These are phyloP conservation scores for Xylaria sp. DNA, from an alignment of 2,329 filamentous ascomycete species.

Conservation along the genomic window DNA sequence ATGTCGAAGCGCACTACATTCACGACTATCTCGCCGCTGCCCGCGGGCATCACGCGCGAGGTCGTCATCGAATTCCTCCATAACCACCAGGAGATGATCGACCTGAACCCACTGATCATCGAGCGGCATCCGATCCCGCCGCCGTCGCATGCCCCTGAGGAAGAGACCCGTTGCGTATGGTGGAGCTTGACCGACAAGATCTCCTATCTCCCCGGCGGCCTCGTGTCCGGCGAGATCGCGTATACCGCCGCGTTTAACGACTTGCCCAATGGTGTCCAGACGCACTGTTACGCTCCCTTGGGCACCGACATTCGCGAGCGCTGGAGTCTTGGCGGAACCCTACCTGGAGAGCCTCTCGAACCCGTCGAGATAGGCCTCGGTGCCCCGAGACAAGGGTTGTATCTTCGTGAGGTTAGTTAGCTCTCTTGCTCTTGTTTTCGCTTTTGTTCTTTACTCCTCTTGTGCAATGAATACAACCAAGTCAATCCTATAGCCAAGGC, in stretches of 20 bases:
- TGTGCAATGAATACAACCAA: neutral
- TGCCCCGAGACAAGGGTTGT: conserved; percentile 75
- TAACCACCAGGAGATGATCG: conserved; percentile 84
- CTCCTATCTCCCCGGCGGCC: conserved; percentile 51
- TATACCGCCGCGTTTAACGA: conserved; percentile 88
- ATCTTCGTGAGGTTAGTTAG: conserved; percentile 71
- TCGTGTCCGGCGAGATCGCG: conserved; percentile 63
- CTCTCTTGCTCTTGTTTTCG: neutral
- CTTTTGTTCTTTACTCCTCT: neutral
- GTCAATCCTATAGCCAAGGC: neutral
- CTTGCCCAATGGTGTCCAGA: conserved; percentile 77
- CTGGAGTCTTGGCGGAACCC: conserved; percentile 79
- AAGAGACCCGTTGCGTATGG: conserved; percentile 80
- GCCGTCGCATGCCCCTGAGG: conserved; percentile 72
- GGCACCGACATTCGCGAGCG: conserved; percentile 82
- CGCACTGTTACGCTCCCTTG: conserved; percentile 84
- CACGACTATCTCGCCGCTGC: conserved; percentile 83
- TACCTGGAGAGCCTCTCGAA: conserved; percentile 75
- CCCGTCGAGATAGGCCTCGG: conserved; percentile 73
- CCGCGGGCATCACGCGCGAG: conserved; percentile 72
- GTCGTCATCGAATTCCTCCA: conserved; percentile 81
- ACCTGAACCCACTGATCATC: conserved; percentile 85
- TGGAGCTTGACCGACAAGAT: conserved; percentile 83
- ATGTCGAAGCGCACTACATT: conserved; percentile 80
- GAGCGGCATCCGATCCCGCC: conserved; percentile 75